Conservation (phyloP, 257 asterid species). For the Przewalskia tangutica region DNA sequence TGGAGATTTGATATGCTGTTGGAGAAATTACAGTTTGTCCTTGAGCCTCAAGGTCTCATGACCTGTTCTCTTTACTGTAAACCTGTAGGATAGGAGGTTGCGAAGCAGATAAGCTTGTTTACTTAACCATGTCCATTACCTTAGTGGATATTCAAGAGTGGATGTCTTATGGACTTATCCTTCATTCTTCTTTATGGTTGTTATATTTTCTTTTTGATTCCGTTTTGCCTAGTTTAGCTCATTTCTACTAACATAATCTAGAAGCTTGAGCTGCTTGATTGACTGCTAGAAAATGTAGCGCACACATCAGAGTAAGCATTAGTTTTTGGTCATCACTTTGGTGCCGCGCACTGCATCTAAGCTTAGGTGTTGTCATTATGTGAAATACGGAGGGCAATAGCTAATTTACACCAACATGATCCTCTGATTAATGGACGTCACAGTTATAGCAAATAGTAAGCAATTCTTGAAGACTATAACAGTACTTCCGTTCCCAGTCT, state of each 20-base stretch:
- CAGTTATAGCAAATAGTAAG: neutral
- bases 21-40: neutral
- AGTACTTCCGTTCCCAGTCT: neutral
- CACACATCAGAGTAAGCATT: neutral
- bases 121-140: neutral
- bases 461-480: neutral
- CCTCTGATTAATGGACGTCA: neutral
- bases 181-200: neutral
- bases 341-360: neutral
- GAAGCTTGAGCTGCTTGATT: neutral
- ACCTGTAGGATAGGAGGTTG: neutral
- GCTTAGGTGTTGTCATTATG: neutral
- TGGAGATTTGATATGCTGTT: neutral
- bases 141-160: neutral
- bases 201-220: neutral
- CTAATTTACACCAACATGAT: neutral
- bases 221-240: neutral
- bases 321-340: neutral
- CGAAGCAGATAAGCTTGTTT: neutral
- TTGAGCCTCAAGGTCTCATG: neutral
- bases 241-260: neutral
- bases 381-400: neutral
- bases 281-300: neutral
- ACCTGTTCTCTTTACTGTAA: neutral
- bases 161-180: slow-evolving; percentile 2